Conservation (phyloP, 75 land plant genomes). For the Cupressus sempervirens region DNA sequence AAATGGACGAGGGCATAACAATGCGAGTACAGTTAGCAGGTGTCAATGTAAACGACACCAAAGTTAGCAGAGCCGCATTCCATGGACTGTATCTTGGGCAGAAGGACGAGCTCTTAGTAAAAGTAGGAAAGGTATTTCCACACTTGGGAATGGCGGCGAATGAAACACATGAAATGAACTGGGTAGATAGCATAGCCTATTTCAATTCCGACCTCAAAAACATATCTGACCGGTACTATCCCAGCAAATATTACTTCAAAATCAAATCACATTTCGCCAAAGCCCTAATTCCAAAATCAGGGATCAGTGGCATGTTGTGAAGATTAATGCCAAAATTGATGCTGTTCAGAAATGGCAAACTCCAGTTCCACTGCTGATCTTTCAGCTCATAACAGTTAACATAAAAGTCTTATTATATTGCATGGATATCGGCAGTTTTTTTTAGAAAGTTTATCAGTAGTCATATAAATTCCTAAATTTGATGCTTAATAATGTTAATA, state of each 20-base stretch:
- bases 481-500: too few relatives aligned
- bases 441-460: too few relatives aligned
- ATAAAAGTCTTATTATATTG: too few relatives aligned
- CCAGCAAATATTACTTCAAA: background rate
- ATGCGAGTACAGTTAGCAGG: constrained; percentile 7
- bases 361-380: too few relatives aligned
- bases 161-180: constrained; percentile 5
- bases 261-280: constrained; percentile 12
- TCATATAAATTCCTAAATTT: too few relatives aligned
- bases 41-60: background rate
- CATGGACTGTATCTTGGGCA: background rate
- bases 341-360: too few relatives aligned
- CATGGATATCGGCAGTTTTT: too few relatives aligned
- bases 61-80: background rate
- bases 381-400: too few relatives aligned
- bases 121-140: background rate
- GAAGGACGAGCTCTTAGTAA: background rate
- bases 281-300: background rate
- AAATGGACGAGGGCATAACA: background rate
- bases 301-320: background rate
- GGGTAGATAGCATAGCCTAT: background rate
- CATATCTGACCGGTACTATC: background rate
- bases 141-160: background rate
- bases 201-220: background rate
- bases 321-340: too few relatives aligned